Percentiles rank a stretch among this genome's conserved stretches.
Evolutionary conservation across 805 yeast species (phyloP).

Genomic region (Saccharomycopsis capsularis): DNA sequence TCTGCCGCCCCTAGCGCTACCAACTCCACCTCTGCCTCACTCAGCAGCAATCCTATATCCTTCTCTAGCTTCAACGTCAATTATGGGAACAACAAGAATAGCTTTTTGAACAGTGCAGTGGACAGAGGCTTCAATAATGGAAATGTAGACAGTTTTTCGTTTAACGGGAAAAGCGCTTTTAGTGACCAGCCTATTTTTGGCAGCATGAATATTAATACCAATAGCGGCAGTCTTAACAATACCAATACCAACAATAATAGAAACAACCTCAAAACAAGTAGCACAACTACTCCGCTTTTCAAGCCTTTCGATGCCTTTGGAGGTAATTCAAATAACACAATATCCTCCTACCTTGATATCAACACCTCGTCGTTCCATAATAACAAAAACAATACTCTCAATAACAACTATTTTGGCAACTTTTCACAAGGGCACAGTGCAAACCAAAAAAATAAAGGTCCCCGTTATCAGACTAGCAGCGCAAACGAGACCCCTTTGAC

Average conservation of each 20-base stretch:
- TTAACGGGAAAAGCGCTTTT: too few species aligned
- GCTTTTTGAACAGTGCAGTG: background rate
- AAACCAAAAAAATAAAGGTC: background rate
- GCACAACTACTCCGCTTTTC: constrained; percentile 9
- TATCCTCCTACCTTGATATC: constrained; percentile 17
- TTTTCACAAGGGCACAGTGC: background rate
- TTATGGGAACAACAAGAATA: background rate
- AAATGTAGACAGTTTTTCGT: too few species aligned
- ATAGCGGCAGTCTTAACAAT: background rate
- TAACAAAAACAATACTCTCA: background rate
- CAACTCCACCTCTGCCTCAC: background rate
- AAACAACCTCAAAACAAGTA: background rate
- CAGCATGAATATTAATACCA: background rate
- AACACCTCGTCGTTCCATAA: constrained; percentile 3
- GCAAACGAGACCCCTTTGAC: constrained; percentile 11
- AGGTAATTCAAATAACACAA: constrained; percentile 3
- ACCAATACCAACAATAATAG: background rate
- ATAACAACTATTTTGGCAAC: background rate
- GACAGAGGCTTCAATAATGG: background rate
- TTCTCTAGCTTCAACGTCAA: constrained; percentile 2
- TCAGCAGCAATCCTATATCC: background rate
- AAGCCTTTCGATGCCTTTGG: constrained; percentile 6
- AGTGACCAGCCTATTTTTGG: background rate
- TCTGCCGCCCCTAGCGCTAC: constrained; percentile 8
- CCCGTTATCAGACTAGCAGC: background rate